These are phyloP conservation scores for Malania oleifera DNA, from an alignment of 164 flowering plant genomes.

Conservation along the genomic window DNA sequence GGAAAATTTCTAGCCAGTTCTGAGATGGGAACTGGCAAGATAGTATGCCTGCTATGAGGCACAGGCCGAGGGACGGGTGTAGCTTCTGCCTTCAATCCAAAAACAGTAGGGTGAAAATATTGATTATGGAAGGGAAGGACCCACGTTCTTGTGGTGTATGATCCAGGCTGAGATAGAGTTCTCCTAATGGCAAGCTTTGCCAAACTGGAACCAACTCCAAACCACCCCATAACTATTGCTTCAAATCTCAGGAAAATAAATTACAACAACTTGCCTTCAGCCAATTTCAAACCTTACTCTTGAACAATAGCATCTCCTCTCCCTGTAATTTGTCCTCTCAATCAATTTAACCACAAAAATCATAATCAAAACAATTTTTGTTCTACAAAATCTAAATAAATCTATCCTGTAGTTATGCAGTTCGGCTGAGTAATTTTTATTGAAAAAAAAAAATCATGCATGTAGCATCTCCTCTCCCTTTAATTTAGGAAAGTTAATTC, in stretches of 20 bases:
- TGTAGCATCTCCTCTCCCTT: too few species aligned
- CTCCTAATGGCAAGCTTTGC: conserved; percentile 66
- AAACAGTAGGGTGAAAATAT: conserved; percentile 47
- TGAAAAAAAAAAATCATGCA: too few species aligned
- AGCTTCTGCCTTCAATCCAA: conserved; percentile 48
- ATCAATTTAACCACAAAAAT: too few species aligned
- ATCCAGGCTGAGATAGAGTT: conserved; percentile 39
- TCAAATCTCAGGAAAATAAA: background rate
- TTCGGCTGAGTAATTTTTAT: too few species aligned
- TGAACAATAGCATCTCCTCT: background rate
- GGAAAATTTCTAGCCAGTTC: conserved; percentile 81
- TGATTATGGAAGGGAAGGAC: conserved; percentile 33
- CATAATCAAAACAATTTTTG: too few species aligned
- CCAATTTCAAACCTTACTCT: conserved; percentile 4
- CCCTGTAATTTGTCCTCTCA: background rate
- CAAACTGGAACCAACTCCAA: conserved; percentile 58
- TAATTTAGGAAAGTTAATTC: too few species aligned
- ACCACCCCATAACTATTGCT: conserved; percentile 59
- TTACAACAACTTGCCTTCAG: background rate
- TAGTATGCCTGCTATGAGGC: too few species aligned
- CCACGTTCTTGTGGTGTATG: conserved; percentile 35
- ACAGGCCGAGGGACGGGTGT: conserved; percentile 39
- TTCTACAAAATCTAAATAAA: too few species aligned
- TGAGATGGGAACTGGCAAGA: conserved; percentile 95
- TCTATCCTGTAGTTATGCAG: too few species aligned